Percentiles rank a stretch among this genome's conserved stretches.
phyloP scores from a whole-genome alignment of 1,284 basidiomycete genomes.

The Melampsora americana region DNA sequence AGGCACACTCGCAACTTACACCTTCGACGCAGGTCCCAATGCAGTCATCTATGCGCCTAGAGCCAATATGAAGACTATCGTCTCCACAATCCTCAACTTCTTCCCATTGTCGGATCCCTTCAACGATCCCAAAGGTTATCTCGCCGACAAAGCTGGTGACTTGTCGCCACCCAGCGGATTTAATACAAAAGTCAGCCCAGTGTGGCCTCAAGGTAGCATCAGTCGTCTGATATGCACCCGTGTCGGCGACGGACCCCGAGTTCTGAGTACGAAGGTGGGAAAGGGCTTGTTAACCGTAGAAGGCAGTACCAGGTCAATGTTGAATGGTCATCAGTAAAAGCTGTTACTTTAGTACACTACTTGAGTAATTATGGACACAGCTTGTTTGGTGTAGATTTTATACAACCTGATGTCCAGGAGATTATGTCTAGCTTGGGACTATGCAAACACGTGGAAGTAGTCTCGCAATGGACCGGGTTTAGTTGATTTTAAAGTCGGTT shows the following conservation, averaged over 20 bases:
- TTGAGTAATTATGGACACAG: too few relatives aligned
- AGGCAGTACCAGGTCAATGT: slow-evolving; percentile 54
- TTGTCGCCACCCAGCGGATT: slow-evolving; percentile 64
- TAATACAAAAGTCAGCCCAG: slow-evolving; percentile 69
- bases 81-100: slow-evolving; percentile 70
- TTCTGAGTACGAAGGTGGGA: slow-evolving; percentile 53
- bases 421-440: too few relatives aligned
- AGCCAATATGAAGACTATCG: slow-evolving; percentile 71
- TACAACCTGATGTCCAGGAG: too few relatives aligned
- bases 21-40: slow-evolving; percentile 97
- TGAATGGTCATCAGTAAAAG: background rate
- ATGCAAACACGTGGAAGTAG: too few relatives aligned
- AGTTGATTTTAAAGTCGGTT: too few relatives aligned
- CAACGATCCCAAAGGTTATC: slow-evolving; percentile 51
- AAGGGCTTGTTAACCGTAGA: slow-evolving; percentile 54
- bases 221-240: slow-evolving; percentile 83
- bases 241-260: slow-evolving; percentile 83
- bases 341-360: too few relatives aligned
- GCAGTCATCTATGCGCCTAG: slow-evolving; percentile 91
- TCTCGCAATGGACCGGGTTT: too few relatives aligned
- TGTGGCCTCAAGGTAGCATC: slow-evolving; percentile 70
- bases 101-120: slow-evolving; percentile 70
- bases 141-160: slow-evolving; percentile 49
- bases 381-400: too few relatives aligned
- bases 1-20: slow-evolving; percentile 83